phyloP scores from a whole-genome alignment of 129 eudicot species.

The Pittosporum tobira region DNA sequence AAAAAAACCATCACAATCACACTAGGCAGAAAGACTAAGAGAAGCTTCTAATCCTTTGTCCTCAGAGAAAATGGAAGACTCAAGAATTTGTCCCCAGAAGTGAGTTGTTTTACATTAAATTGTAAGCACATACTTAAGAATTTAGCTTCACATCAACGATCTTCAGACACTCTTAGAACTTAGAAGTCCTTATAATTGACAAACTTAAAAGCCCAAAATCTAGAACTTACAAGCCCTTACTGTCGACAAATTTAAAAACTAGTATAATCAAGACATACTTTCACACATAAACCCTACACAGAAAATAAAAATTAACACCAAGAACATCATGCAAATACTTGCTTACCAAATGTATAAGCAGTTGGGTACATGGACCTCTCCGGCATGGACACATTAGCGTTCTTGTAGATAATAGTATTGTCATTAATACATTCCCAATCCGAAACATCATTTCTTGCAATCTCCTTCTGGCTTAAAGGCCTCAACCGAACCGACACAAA shows the following conservation, averaged over 20 bases:
- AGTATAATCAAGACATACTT: too few relatives aligned
- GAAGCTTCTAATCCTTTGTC: too few relatives aligned
- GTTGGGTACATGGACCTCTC: slow-evolving; percentile 52
- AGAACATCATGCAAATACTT: background rate
- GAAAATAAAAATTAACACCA: background rate
- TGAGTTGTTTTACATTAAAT: background rate
- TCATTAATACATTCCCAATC: slow-evolving; percentile 60
- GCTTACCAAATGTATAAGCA: slow-evolving; percentile 50
- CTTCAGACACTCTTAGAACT: background rate
- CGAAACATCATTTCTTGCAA: slow-evolving; percentile 35
- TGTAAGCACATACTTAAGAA: background rate
- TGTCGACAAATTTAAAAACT: too few relatives aligned
- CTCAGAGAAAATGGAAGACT: too few relatives aligned
- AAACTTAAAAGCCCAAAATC: background rate
- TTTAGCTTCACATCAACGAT: background rate
- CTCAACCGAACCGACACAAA: slow-evolving; percentile 51
- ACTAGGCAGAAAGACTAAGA: too few relatives aligned
- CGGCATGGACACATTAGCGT: slow-evolving; percentile 21
- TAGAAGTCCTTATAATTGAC: background rate
- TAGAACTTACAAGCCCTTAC: background rate
- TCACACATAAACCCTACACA: background rate
- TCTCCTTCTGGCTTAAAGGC: slow-evolving; percentile 54
- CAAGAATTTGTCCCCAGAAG: too few relatives aligned
- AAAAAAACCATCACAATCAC: background rate
- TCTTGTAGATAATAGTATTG: slow-evolving; percentile 34